Percentiles rank a stretch among this genome's conserved stretches.
phyloP scores from a whole-genome alignment of 768 basidiomycete species.

The Leucogyrophana mollusca region DNA sequence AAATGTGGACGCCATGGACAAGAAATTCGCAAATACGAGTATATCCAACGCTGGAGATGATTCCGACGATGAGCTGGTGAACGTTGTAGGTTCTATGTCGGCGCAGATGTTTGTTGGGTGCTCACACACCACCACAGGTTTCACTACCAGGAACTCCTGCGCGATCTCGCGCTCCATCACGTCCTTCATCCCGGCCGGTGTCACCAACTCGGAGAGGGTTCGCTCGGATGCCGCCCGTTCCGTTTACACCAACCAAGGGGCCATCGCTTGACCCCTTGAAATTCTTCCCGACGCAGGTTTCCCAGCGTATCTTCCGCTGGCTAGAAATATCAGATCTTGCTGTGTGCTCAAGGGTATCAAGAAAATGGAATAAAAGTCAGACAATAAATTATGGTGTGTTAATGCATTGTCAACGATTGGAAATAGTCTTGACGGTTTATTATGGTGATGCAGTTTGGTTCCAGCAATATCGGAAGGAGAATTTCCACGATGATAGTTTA shows the following conservation, averaged over 20 bases:
- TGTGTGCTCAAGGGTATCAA: slow-evolving; percentile 75
- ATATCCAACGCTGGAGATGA: slow-evolving; percentile 35
- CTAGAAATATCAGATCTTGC: slow-evolving; percentile 68
- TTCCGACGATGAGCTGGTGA: slow-evolving; percentile 67
- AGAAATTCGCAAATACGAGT: slow-evolving; percentile 13
- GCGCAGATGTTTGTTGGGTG: slow-evolving; percentile 7
- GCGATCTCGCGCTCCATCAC: slow-evolving; percentile 54
- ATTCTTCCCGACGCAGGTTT: slow-evolving; percentile 76
- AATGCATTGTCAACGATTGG: no score
- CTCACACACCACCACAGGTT: slow-evolving; percentile 38
- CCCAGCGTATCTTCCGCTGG: slow-evolving; percentile 70
- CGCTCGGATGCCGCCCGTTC: slow-evolving; percentile 24
- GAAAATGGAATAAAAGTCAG: slow-evolving; percentile 87
- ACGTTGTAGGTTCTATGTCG: slow-evolving; percentile 52
- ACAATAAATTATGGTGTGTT: slow-evolving; percentile 83
- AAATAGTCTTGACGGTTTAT: neutral
- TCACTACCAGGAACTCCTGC: slow-evolving; percentile 69
- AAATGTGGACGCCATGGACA: slow-evolving; percentile 34
- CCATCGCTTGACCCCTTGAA: slow-evolving; percentile 57
- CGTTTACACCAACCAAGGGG: slow-evolving; percentile 18
- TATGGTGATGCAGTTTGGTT: slow-evolving; percentile 74
- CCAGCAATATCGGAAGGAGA: slow-evolving; percentile 84
- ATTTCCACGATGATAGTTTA: slow-evolving; percentile 77
- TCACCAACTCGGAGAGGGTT: slow-evolving; percentile 27
- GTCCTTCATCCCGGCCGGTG: slow-evolving; percentile 50